phyloP scores from a whole-genome alignment of 179 eudicot genomes.

The Corrigiola litoralis region DNA sequence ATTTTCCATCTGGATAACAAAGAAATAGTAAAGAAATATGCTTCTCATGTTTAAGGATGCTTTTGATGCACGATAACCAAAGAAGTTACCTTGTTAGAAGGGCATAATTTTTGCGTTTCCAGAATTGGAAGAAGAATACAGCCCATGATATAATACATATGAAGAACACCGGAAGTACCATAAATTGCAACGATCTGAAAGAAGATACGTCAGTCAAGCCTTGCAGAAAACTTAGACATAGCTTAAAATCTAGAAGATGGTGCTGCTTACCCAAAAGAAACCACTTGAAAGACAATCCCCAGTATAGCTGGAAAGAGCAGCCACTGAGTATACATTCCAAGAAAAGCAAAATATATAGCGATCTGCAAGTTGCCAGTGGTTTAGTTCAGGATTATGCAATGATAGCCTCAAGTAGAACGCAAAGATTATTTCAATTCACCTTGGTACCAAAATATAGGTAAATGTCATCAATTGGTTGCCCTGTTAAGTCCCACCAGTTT shows the following conservation, averaged over 20 bases:
- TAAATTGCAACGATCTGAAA: slow-evolving; percentile 63
- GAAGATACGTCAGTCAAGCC: slow-evolving; percentile 12
- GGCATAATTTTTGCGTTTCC: slow-evolving; percentile 89
- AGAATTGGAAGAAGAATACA: slow-evolving; percentile 82
- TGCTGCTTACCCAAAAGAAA: slow-evolving; percentile 69
- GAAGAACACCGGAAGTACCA: slow-evolving; percentile 73
- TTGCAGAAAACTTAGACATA: neutral
- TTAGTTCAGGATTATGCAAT: neutral
- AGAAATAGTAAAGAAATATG: neutral
- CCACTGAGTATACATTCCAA: slow-evolving; percentile 94
- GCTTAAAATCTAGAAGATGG: too few species aligned
- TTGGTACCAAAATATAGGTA: slow-evolving; percentile 78
- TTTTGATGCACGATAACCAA: neutral
- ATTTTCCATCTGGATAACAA: slow-evolving; percentile 63
- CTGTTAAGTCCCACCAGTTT: slow-evolving; percentile 68
- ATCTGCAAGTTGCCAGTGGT: slow-evolving; percentile 42
- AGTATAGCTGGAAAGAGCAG: slow-evolving; percentile 77
- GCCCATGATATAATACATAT: slow-evolving; percentile 70
- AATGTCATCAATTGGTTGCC: slow-evolving; percentile 85
- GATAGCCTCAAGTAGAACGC: neutral
- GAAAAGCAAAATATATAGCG: slow-evolving; percentile 85
- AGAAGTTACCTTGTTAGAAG: slow-evolving; percentile 61
- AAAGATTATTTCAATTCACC: slow-evolving; percentile 34
- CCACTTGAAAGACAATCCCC: slow-evolving; percentile 56
- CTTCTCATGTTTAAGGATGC: neutral